Conservation (phyloP, 176 grass and related monocot genomes). For the Triticum timopheevii region DNA sequence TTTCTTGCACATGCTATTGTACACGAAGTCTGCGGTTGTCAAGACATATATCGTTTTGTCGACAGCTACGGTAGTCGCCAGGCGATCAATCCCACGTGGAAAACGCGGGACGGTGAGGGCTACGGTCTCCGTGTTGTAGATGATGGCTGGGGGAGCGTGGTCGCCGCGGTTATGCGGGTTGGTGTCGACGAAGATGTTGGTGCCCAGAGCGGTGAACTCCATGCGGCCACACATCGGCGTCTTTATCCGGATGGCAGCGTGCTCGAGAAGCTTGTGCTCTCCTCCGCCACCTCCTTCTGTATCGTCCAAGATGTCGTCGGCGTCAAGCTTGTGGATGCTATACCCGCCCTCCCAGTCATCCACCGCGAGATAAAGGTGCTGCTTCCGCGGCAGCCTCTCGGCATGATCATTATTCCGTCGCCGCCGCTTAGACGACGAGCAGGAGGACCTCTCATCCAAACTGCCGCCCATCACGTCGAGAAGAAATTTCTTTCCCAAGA, state of each 20-base stretch:
- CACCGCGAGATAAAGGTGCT: too few species aligned
- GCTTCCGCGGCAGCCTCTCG: too few species aligned
- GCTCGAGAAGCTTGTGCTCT: background rate
- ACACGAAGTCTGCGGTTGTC: background rate
- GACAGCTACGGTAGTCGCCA: background rate
- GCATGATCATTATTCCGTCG: background rate
- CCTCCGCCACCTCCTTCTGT: background rate
- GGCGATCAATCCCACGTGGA: background rate
- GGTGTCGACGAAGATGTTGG: background rate
- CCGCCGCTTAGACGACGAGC: background rate
- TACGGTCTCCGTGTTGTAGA: background rate
- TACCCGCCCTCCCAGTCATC: too few species aligned
- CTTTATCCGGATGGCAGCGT: background rate
- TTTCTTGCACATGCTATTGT: too few species aligned
- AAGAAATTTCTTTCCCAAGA: too few species aligned
- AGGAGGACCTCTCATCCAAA: background rate
- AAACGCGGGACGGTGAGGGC: background rate
- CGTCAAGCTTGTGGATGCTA: too few species aligned
- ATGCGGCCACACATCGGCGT: background rate
- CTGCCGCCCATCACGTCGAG: background rate
- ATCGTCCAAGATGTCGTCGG: too few species aligned
- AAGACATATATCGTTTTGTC: background rate
- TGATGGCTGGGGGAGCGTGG: background rate
- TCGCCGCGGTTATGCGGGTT: background rate
- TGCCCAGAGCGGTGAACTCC: background rate